Percentiles rank a stretch among this genome's conserved stretches.
Conservation (phyloP, 306 rosid species). For the Dryas octopetala region DNA sequence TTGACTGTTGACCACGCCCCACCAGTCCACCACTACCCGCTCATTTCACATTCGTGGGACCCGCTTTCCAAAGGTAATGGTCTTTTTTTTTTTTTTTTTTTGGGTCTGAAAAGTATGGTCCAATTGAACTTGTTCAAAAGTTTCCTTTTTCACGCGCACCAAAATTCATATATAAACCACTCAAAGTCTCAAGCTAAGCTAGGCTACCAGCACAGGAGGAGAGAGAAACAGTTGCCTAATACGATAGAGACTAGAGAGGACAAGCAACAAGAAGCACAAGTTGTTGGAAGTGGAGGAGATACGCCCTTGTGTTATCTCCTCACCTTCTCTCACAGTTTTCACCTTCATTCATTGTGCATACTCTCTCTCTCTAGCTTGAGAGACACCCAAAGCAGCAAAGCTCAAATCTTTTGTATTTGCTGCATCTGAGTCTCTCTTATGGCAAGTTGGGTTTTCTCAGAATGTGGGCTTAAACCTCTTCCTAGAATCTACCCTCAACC, state of each 20-base stretch:
- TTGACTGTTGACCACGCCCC: too few relatives aligned
- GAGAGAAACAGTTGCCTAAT: neutral
- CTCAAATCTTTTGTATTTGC: conserved; percentile 1
- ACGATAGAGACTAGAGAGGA: conserved; percentile 4
- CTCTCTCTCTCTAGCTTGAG: too few relatives aligned
- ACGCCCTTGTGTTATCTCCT: conserved; percentile 34
- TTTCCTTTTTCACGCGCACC: neutral
- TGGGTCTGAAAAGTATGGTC: neutral
- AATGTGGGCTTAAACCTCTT: conserved; percentile 80
- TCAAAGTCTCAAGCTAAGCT: neutral
- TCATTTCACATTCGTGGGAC: too few relatives aligned
- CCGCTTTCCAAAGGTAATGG: too few relatives aligned
- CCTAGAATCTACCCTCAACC: conserved; percentile 48
- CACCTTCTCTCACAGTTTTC: neutral
- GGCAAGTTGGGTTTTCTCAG: conserved; percentile 88
- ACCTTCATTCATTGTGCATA: neutral
- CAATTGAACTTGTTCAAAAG: neutral
- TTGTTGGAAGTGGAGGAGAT: conserved; percentile 38
- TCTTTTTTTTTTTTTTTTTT: too few relatives aligned
- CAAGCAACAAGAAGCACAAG: conserved; percentile 25
- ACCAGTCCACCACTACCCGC: too few relatives aligned
- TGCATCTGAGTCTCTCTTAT: conserved; percentile 48
- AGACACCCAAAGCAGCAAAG: conserved; percentile 4
- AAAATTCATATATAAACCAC: neutral
- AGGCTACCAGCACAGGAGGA: neutral